A percentile compares a stretch with the other conserved stretches of the same genome.
Evolutionary conservation across 176 grass and related monocot species (phyloP).

Genomic region (Paspalum vaginatum): DNA sequence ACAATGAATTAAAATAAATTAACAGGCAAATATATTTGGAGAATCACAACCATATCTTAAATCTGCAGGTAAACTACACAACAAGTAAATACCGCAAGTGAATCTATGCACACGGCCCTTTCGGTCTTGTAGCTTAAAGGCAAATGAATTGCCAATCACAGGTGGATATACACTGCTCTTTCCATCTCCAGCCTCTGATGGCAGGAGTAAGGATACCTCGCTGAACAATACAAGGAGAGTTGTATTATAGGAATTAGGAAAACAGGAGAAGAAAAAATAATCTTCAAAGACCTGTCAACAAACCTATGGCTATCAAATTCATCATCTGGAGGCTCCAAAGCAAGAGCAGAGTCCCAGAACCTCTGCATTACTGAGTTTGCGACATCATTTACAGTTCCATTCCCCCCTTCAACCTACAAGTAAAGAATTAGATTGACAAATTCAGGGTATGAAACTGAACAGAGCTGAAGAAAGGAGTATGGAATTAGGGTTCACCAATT

Average conservation of each 20-base stretch:
- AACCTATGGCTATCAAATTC: slow-evolving; percentile 85
- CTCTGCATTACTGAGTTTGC: slow-evolving; percentile 95
- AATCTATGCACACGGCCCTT: slow-evolving; percentile 86
- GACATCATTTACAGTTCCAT: slow-evolving; percentile 78
- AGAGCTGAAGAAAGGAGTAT: slow-evolving; percentile 14
- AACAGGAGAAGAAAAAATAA: slow-evolving; percentile 8
- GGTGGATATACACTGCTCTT: slow-evolving; percentile 63
- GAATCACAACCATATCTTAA: not conserved
- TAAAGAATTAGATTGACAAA: slow-evolving; percentile 32
- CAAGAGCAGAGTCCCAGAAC: slow-evolving; percentile 98
- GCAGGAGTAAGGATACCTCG: slow-evolving; percentile 76
- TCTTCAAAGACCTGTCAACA: slow-evolving; percentile 20
- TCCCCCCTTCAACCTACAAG: slow-evolving; percentile 83
- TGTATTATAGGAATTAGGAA: slow-evolving; percentile 24
- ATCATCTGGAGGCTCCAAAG: slow-evolving; percentile 83
- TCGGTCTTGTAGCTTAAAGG: slow-evolving; percentile 84
- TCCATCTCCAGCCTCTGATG: slow-evolving; percentile 75
- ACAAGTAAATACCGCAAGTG: slow-evolving; percentile 63
- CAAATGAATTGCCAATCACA: slow-evolving; percentile 79
- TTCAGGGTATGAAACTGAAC: slow-evolving; percentile 16
- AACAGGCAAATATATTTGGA: slow-evolving; percentile 29
- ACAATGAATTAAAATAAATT: slow-evolving; percentile 31
- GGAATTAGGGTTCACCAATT: slow-evolving; percentile 69
- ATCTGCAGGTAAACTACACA: slow-evolving; percentile 39
- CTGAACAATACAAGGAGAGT: slow-evolving; percentile 46